Percentiles rank a stretch among this genome's conserved stretches.
Evolutionary conservation across 2,329 filamentous ascomycete genomes (phyloP).

Genomic region (Fusarium algeriense): DNA sequence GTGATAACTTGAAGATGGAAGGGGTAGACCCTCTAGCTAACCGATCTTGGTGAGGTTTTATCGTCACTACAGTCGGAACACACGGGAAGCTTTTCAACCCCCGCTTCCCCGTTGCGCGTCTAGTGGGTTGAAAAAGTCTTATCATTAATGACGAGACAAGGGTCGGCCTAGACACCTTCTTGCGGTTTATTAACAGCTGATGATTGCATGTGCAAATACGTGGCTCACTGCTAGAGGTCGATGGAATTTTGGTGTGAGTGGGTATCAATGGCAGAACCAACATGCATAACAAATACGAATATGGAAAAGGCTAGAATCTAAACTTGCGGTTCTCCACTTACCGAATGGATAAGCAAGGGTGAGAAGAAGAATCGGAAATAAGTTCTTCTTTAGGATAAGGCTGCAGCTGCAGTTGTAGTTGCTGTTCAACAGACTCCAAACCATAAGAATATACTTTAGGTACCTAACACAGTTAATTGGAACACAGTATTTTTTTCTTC

Average conservation of each 20-base stretch:
- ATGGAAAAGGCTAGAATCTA: background rate
- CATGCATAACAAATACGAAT: background rate
- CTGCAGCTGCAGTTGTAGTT: background rate
- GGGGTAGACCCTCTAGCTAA: background rate
- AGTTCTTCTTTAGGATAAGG: background rate
- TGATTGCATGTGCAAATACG: slow-evolving; percentile 1
- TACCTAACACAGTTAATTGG: too few relatives aligned
- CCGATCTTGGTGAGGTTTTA: background rate
- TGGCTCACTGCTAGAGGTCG: background rate
- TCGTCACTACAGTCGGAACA: background rate
- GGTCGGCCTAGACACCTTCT: background rate
- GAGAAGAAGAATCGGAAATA: background rate
- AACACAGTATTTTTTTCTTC: too few relatives aligned
- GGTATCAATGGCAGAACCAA: background rate
- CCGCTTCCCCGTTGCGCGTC: background rate
- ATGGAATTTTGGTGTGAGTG: background rate
- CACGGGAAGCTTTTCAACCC: background rate
- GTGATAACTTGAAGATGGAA: background rate
- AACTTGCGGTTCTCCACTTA: background rate
- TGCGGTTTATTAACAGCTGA: background rate
- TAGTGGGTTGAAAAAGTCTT: background rate
- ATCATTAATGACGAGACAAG: background rate
- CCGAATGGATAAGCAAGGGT: background rate
- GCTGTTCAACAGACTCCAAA: fast-evolving
- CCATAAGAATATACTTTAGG: too few relatives aligned